Base-by-base conservation (phyloP, 768 basidiomycete genomes). In the Termitomyces sp. region DNA sequence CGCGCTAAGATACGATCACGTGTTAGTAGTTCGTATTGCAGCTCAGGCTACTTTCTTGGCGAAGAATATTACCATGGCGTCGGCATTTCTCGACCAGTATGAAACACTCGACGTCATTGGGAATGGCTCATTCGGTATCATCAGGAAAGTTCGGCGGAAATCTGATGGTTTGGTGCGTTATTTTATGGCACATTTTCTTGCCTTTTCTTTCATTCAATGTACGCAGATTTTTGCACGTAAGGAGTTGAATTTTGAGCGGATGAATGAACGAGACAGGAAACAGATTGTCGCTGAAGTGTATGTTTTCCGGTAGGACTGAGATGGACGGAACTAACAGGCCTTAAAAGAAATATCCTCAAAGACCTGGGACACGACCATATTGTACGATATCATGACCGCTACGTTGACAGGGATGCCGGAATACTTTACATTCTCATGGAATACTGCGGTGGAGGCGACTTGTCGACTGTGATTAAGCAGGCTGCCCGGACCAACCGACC, bases 381-480 rank as follows among this genome's bases (percentile, higher is more conserved):
- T 60, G 97, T 99, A 59, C 91, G 91, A 64, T 96, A 95, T 71
- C 86, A 92, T 64, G 94, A 97, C 77, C 82, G 94, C 59, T 79
- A 89, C 66, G 91, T 98, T 56, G 97, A 99, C 76, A 79, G 89
- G 59, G 91, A 94, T 50, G 78, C 78, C 25, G 93, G 93, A 21
- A 90, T 94, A 55, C 83, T 98, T 43, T 98, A 98, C 70, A 98
- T 99, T 59, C 79, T 98, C 62, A 99, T 98, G 97, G 97, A 99
- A 75, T 98, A 93, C 69, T 99, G 97, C 67, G 94, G 93, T 5
- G 95, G 94, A 21, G 97, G 97, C 12, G 97, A 99, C 74, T 81
- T 99, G 53, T 91, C 91, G 1, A 76, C 81, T 35, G 72, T 97
- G 65, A 97, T 98, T 70, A 91, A 92, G 66, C 86, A 85, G 59